Evolutionary conservation across 352 stramenopile species (phyloP), one percentile per base, ranked within the genome.

Genomic region (Phytophthora foliorum): DNA sequence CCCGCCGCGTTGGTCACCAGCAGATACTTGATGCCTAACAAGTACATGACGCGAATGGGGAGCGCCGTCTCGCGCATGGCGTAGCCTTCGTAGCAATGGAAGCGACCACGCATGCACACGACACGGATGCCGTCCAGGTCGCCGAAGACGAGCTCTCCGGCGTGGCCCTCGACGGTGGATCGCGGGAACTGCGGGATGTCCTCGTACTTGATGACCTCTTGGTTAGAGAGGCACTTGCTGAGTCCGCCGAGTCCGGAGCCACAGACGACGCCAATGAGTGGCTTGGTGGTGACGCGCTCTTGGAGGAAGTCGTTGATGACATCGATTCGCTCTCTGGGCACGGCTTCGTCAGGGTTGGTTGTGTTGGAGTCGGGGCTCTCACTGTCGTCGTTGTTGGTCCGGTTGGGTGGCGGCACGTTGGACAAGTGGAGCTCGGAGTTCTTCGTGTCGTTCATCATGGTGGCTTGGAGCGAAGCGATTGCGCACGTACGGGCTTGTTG

Each of bases 1-100:
- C 97, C 97, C 3, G 97, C 97, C 10, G 97, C 97, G 77, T 99
- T 99, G 19, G 97, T 99, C 29, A 99, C 86, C 58, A 99, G 77
- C 36, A 99, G 79, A 42, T 98, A 90, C 66, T 98, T 95, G 63
- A 99, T 97, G 49, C 94, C 93, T 6, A 99, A 68, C 38, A 98
- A 86, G 67, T 97, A 92, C 90, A 99, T 98, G 42, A 99, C 88
- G 34, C 91, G 88, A 54, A 99, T 97, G 16, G 97, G 96, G n/a
- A 99, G 73, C 19, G 95, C 89, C 21, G 97, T 97, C 32, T 97
- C 97, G 52, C 93, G 86, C 84, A 98, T 98, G 29, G 88, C 84
- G 80, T 99, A 97, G 63, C 97, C 97, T 75, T 99, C 96, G 75
- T 99, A 99, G 57, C 81, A 96, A 85, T 99, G 97, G 80, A 99